A percentile compares a stretch with the other conserved stretches of the same genome.
Evolutionary conservation across 768 basidiomycete species (phyloP).

Genomic region (Artomyces pyxidatus): DNA sequence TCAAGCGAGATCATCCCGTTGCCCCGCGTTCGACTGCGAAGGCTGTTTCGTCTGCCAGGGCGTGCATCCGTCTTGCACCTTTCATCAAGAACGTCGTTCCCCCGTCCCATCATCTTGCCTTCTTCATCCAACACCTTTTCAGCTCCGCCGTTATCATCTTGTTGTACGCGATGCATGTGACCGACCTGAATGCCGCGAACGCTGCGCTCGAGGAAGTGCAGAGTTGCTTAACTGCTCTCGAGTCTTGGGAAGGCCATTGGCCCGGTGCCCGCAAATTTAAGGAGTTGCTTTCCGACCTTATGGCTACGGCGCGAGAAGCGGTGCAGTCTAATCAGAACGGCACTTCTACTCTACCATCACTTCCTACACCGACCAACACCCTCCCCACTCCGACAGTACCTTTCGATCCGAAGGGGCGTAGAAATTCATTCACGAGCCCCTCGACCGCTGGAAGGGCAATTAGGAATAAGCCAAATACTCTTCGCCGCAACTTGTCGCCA

Average conservation of each 20-base stretch:
- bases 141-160: conserved; percentile 82
- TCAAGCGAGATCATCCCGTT: conserved; percentile 61
- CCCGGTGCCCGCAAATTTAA: conserved; percentile 85
- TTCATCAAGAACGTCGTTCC: conserved; percentile 81
- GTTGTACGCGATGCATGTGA: conserved; percentile 78
- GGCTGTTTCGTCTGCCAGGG: conserved; percentile 78
- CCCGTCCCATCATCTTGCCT: conserved; percentile 78
- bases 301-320: conserved; percentile 62
- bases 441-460: conserved; percentile 1
- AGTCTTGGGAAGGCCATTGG: conserved; percentile 81
- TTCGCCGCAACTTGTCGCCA: conserved; percentile 22
- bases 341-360: conserved; percentile 1
- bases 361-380: conserved; percentile 2
- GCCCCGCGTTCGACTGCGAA: conserved; percentile 68
- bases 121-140: conserved; percentile 86
- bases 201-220: conserved; percentile 80
- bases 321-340: conserved; percentile 30
- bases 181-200: conserved; percentile 54
- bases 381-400: too few relatives aligned
- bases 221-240: conserved; percentile 60
- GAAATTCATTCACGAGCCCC: conserved; percentile 14
- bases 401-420: conserved; percentile 10
- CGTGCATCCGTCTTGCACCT: conserved; percentile 77
- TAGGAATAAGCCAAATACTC: conserved; percentile 20
- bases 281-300: conserved; percentile 64